Conservation (phyloP, 352 stramenopile genomes). For the Blastocystis sp. region DNA sequence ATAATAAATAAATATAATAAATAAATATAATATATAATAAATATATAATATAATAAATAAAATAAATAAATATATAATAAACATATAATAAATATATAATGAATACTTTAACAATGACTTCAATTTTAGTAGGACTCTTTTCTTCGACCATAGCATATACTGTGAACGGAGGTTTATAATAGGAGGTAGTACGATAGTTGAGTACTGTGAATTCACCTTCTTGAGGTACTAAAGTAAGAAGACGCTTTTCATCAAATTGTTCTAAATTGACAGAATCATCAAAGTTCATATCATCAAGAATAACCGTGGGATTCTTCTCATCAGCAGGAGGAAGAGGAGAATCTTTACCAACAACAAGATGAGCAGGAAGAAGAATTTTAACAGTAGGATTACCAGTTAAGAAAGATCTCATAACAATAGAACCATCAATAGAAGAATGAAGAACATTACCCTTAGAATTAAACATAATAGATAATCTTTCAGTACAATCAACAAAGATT, state of each 20-base stretch:
- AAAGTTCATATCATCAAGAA: constrained; percentile 94
- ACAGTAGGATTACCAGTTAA: constrained; percentile 87
- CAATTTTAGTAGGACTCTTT: constrained; percentile 52
- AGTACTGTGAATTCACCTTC: constrained; percentile 76
- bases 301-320: constrained; percentile 46
- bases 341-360: constrained; percentile 74
- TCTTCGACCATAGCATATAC: constrained; percentile 90
- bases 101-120: constrained; percentile 46
- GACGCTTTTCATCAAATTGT: constrained; percentile 68
- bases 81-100: constrained; percentile 55
- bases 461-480: constrained; percentile 88
- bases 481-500: constrained; percentile 95
- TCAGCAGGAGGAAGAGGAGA: constrained; percentile 22
- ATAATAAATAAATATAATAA: too few species aligned
- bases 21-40: too few species aligned
- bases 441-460: constrained; percentile 80
- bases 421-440: constrained; percentile 87
- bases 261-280: constrained; percentile 90
- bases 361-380: constrained; percentile 78
- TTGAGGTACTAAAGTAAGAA: constrained; percentile 63
- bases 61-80: constrained; percentile 80
- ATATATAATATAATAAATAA: constrained; percentile 68
- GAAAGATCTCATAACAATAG: constrained; percentile 85
- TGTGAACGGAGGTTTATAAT: constrained; percentile 84
- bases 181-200: constrained; percentile 87